Percentiles rank a stretch among this genome's conserved stretches.
phyloP scores from a whole-genome alignment of 2,329 filamentous ascomycete species.

The Pyrenochaeta sp. region DNA sequence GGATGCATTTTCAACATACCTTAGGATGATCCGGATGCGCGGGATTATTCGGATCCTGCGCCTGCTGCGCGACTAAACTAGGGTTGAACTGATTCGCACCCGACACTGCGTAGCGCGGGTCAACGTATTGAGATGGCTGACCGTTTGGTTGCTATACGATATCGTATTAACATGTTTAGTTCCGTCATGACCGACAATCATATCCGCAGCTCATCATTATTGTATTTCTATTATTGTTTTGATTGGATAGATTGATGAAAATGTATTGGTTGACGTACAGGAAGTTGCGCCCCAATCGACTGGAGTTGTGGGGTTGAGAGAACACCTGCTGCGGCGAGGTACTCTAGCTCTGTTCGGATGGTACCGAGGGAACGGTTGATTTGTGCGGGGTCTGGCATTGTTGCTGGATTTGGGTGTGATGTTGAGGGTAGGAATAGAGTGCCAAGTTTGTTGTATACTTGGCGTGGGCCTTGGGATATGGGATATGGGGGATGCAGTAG shows the following conservation, averaged over 20 bases:
- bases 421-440: background rate
- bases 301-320: slow-evolving; percentile 25
- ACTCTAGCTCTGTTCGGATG: slow-evolving; percentile 26
- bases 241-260: too few relatives aligned
- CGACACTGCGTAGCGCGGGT: slow-evolving; percentile 18
- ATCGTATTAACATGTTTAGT: background rate
- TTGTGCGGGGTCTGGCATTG: slow-evolving; percentile 25
- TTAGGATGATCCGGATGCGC: slow-evolving; percentile 28
- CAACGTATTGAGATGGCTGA: slow-evolving; percentile 25
- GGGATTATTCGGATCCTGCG: slow-evolving; percentile 28
- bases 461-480: slow-evolving; percentile 1
- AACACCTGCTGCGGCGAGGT: slow-evolving; percentile 25
- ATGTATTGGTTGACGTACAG: slow-evolving; percentile 20
- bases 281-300: slow-evolving; percentile 27
- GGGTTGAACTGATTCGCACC: slow-evolving; percentile 28
- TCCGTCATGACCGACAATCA: too few relatives aligned
- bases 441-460: slow-evolving; percentile 7
- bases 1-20: slow-evolving; percentile 5
- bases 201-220: too few relatives aligned
- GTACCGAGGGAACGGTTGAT: slow-evolving; percentile 24
- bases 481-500: background rate
- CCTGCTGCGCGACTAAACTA: slow-evolving; percentile 26
- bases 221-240: too few relatives aligned
- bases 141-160: slow-evolving; percentile 19
- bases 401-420: background rate